phyloP scores from a whole-genome alignment of 2,329 filamentous ascomycete genomes.

The Rhexocercosporidium sp. region DNA sequence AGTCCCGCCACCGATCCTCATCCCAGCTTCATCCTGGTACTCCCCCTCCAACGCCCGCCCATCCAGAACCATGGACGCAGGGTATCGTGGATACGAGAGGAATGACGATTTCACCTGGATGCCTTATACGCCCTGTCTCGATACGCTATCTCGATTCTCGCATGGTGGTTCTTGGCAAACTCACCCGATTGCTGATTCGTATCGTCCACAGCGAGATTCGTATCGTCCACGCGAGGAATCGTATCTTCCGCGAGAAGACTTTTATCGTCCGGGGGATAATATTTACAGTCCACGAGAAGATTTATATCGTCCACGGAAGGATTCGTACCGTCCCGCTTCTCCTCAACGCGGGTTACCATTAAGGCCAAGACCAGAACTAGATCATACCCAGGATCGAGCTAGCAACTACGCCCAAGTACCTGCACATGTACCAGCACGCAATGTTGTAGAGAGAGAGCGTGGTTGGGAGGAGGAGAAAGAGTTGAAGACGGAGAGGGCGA shows the following conservation, averaged over 20 bases:
- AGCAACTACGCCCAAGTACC: too few relatives aligned
- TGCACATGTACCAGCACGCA: too few relatives aligned
- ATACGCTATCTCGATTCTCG: neutral
- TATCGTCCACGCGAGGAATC: neutral
- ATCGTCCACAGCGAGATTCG: neutral
- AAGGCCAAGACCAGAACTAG: too few relatives aligned
- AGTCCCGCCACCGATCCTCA: neutral
- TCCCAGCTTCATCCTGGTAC: neutral
- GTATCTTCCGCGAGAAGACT: neutral
- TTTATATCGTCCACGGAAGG: neutral
- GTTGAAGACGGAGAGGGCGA: too few relatives aligned
- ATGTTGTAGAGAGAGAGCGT: too few relatives aligned
- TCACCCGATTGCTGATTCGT: too few relatives aligned
- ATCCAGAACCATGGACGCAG: neutral
- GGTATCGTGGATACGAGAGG: neutral
- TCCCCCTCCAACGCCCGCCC: neutral
- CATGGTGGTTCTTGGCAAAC: too few relatives aligned
- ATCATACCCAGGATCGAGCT: too few relatives aligned
- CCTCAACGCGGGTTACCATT: too few relatives aligned
- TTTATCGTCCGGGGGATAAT: neutral
- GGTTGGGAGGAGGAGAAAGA: neutral
- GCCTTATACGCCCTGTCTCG: neutral
- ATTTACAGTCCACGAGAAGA: neutral
- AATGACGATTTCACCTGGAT: neutral
- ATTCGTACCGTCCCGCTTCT: neutral